Evolutionary conservation across 192 early-diverging fungal species (phyloP), one percentile per base, ranked within the genome.

Genomic region (Backusella mclennaniae): DNA sequence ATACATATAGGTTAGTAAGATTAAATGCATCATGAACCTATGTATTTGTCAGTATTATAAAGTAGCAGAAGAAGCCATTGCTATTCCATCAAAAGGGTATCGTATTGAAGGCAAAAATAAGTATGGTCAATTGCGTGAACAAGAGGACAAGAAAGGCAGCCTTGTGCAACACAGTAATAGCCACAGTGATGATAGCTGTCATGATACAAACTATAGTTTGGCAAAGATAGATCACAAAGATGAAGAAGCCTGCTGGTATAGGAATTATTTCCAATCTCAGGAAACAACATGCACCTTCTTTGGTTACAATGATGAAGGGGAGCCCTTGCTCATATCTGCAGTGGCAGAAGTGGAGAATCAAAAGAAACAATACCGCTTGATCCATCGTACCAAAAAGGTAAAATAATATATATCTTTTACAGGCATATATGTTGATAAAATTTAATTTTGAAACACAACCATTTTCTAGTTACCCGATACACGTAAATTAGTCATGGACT

Each of bases 71-170:
- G 74, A 73, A 17, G 82, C 82, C 11, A 80, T 84, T 76, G 72
- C 80, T 42, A 84, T 84, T 44, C 82, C 82, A 8, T 77, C 72
- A 31, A 80, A 84, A 68, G 82, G 82, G 6, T 84, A 75, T 23
- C 75, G 67, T 46, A 78, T 84, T 21, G 82, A 84, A 73, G 82
- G 82, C 35, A 74, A 33, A 38, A 84, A 84, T 44, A 79, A 73
- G 52, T 46, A 70, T 26, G 80, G 69, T 1, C 56, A 63, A 12
- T 29, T 63, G 12, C 11, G 56, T 31, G 56, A 29, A 29, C 23
- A 29, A 31, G 56, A 21, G 9, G 56, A 63, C 7, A 26, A 26
- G 11, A 63, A 63, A 23, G 12, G 4, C 9, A 63, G 2, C 0
- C 19, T 26, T 21, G 53, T 21, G 21, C 53, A 56, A 56, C 53